Evolutionary conservation across 2,329 filamentous ascomycete genomes (phyloP).

Genomic region (Diaporthe velutina): DNA sequence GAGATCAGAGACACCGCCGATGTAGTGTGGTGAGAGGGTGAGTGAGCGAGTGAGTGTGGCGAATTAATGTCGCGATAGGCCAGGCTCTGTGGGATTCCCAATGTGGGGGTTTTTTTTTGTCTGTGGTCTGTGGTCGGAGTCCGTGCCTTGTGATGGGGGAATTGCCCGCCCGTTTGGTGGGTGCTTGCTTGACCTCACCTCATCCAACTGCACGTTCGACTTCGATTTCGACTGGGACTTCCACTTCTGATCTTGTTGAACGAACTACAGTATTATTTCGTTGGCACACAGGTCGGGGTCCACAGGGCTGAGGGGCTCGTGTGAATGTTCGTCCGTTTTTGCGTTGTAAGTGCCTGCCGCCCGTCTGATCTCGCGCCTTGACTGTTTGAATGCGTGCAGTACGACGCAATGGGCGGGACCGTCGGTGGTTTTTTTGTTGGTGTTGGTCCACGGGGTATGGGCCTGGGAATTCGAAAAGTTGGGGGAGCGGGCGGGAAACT

Average conservation of each 20-base stretch:
- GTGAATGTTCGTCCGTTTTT: constrained; percentile 1
- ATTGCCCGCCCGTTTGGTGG: constrained; percentile 2
- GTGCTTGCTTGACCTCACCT: constrained; percentile 6
- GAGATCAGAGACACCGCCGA: constrained; percentile 33
- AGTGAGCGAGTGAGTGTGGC: constrained; percentile 7
- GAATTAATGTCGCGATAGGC: constrained; percentile 24
- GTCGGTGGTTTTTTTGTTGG: constrained; percentile 19
- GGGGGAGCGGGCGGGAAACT: constrained; percentile 27
- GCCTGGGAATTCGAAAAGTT: constrained; percentile 14
- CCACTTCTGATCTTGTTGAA: neutral
- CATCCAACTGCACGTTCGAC: neutral
- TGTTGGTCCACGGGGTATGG: constrained; percentile 15
- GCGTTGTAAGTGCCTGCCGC: neutral
- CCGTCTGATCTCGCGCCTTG: constrained; percentile 13
- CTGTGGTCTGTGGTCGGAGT: constrained; percentile 4
- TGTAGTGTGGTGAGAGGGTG: constrained; percentile 17
- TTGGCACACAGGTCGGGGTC: neutral
- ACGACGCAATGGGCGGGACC: constrained; percentile 13
- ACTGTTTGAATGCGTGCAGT: neutral
- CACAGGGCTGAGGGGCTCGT: neutral
- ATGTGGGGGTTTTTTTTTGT: constrained; percentile 13
- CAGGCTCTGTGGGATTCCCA: neutral
- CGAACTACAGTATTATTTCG: neutral
- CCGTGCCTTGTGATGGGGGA: neutral
- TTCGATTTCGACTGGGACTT: too few species aligned